These are phyloP conservation scores for Colletotrichum eleusines DNA, from an alignment of 2,329 filamentous ascomycete species.

Conservation along the genomic window DNA sequence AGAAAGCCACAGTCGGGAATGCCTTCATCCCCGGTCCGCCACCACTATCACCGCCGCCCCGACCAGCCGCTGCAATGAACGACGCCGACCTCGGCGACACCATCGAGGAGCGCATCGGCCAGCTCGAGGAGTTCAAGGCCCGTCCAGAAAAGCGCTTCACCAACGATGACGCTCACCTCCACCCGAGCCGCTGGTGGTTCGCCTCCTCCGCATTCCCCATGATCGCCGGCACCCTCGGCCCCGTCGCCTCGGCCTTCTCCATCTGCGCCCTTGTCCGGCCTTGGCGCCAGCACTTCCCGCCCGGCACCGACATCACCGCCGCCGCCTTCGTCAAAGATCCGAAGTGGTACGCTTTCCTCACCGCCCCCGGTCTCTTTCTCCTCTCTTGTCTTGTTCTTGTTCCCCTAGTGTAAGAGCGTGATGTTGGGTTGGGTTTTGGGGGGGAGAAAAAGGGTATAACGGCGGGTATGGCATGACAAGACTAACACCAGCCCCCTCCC, in stretches of 20 bases:
- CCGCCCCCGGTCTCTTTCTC: neutral
- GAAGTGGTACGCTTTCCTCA: constrained; percentile 66
- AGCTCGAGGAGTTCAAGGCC: constrained; percentile 45
- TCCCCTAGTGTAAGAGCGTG: neutral
- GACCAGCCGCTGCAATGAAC: constrained; percentile 51
- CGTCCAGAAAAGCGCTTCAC: constrained; percentile 47
- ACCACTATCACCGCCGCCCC: neutral
- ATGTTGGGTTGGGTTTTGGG: no score
- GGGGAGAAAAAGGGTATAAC: no score
- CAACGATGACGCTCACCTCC: constrained; percentile 57
- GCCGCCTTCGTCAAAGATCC: constrained; percentile 74
- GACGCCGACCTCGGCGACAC: constrained; percentile 55
- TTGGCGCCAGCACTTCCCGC: constrained; percentile 74
- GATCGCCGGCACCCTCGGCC: constrained; percentile 85
- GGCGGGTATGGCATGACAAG: no score
- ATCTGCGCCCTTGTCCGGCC: constrained; percentile 86
- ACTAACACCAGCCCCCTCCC: neutral
- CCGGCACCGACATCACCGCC: constrained; percentile 59
- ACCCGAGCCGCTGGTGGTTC: constrained; percentile 73
- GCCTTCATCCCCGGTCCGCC: constrained; percentile 18
- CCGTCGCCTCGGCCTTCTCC: constrained; percentile 88
- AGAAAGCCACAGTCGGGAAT: constrained; percentile 18
- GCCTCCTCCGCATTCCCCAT: constrained; percentile 78
- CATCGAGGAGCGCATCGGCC: constrained; percentile 52
- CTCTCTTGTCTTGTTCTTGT: neutral